Evolutionary conservation across 139 green algal genomes (phyloP).

Genomic region (Desmodesmus armatus): DNA sequence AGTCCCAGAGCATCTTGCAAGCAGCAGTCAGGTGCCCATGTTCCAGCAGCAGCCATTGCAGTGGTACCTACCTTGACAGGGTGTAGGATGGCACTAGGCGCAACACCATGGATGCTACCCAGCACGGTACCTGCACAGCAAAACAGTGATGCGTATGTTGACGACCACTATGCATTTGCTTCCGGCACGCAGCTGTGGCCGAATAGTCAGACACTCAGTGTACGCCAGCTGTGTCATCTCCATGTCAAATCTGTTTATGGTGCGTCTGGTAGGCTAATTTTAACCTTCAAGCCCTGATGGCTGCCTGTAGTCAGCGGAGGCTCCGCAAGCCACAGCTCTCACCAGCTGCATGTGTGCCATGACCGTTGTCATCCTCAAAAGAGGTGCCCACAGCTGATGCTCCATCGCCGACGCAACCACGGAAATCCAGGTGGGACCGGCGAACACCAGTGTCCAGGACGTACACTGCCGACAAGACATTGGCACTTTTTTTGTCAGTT

Average conservation of each 20-base stretch:
- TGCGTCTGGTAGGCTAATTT: too few species aligned
- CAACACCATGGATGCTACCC: constrained; percentile 72
- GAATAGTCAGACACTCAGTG: too few species aligned
- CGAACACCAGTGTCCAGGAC: constrained; percentile 56
- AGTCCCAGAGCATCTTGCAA: background rate
- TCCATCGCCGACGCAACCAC: constrained; percentile 40
- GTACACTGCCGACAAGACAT: constrained; percentile 40
- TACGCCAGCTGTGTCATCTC: too few species aligned
- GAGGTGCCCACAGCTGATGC: constrained; percentile 32
- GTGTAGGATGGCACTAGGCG: constrained; percentile 73
- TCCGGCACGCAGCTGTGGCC: too few species aligned
- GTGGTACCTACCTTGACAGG: constrained; percentile 56
- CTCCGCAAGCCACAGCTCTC: too few species aligned
- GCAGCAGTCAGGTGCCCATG: constrained; percentile 41
- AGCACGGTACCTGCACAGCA: constrained; percentile 64
- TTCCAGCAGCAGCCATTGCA: background rate
- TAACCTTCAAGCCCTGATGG: too few species aligned
- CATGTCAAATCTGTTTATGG: too few species aligned
- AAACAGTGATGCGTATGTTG: too few species aligned
- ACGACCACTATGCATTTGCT: too few species aligned
- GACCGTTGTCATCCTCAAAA: constrained; percentile 58
- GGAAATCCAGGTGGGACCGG: constrained; percentile 52
- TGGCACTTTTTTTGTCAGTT: background rate
- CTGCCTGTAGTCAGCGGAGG: too few species aligned
- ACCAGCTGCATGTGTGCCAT: constrained; percentile 71